Conservation (phyloP, 2,329 filamentous ascomycete species). For the Huntiella omanensis region DNA sequence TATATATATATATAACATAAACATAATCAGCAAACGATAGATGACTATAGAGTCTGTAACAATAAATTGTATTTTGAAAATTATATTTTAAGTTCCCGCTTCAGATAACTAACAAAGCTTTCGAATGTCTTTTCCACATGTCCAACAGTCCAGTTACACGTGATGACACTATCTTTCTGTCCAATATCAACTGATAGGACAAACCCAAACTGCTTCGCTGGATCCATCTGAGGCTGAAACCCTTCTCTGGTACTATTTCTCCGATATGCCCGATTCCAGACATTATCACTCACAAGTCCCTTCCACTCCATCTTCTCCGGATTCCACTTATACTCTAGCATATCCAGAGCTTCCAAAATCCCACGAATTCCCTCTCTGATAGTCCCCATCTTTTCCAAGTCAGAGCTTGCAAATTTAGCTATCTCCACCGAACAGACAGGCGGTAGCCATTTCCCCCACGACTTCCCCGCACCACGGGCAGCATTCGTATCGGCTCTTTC, state of each 20-base stretch:
- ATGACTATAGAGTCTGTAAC: no score
- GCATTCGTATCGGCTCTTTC: slow-evolving; percentile 38
- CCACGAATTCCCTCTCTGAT: slow-evolving; percentile 21
- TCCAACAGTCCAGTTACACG: slow-evolving; percentile 15
- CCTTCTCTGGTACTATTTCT: slow-evolving; percentile 25
- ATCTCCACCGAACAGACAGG: slow-evolving; percentile 22
- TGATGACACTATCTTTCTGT: no score
- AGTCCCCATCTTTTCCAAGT: slow-evolving; percentile 20
- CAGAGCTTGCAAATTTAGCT: slow-evolving; percentile 25
- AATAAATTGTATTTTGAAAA: no score
- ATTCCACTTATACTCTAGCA: slow-evolving; percentile 47
- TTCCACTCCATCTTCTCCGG: slow-evolving; percentile 31
- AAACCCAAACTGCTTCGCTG: no score
- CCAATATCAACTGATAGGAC: no score
- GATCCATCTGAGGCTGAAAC: no score
- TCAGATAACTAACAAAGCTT: no score
- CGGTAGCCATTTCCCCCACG: slow-evolving; percentile 25
- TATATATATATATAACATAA: no score
- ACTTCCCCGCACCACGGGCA: slow-evolving; percentile 24
- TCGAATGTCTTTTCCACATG: slow-evolving; percentile 13
- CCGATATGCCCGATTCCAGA: slow-evolving; percentile 38
- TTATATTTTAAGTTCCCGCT: no score
- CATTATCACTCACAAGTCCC: slow-evolving; percentile 48
- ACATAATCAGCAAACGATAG: no score
- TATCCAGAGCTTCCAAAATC: slow-evolving; percentile 34